Percentiles rank a stretch among this genome's conserved stretches.
These are phyloP conservation scores for Cyclotella baltica DNA, from an alignment of 108 stramenopile species.

Conservation along the genomic window DNA sequence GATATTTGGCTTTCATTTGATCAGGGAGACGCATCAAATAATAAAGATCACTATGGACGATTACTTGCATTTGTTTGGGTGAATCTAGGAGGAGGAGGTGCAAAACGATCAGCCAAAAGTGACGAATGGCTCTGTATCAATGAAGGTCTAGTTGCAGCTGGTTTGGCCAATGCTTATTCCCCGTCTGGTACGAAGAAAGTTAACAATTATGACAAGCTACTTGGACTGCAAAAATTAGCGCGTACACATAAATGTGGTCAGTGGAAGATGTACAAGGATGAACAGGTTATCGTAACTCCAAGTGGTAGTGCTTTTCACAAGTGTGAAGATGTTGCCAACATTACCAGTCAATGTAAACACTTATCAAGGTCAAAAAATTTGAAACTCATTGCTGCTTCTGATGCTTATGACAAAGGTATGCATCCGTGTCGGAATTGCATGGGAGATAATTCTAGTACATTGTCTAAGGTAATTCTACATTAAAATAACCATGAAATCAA, in stretches of 20 bases:
- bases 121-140: slow-evolving; percentile 77
- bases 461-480: background rate
- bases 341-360: slow-evolving; percentile 59
- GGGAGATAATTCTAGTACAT: slow-evolving; percentile 8
- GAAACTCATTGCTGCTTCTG: slow-evolving; percentile 46
- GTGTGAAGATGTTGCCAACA: slow-evolving; percentile 27
- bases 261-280: slow-evolving; percentile 58
- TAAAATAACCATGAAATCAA: too few species aligned
- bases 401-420: slow-evolving; percentile 68
- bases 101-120: background rate
- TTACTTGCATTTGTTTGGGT: slow-evolving; percentile 73
- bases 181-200: slow-evolving; percentile 54
- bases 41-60: slow-evolving; percentile 77
- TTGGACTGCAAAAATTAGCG: slow-evolving; percentile 63
- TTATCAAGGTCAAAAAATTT: slow-evolving; percentile 56
- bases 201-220: slow-evolving; percentile 68
- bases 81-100: slow-evolving; percentile 19
- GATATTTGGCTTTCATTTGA: slow-evolving; percentile 61
- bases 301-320: slow-evolving; percentile 80
- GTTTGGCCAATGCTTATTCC: slow-evolving; percentile 65
- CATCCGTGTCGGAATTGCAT: slow-evolving; percentile 81
- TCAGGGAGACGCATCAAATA: slow-evolving; percentile 37
- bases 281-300: slow-evolving; percentile 53
- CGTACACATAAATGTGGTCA: slow-evolving; percentile 43
- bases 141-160: slow-evolving; percentile 76